These are phyloP conservation scores for Pseudogymnoascus sp. DNA, from an alignment of 2,329 filamentous ascomycete species.

Conservation along the genomic window DNA sequence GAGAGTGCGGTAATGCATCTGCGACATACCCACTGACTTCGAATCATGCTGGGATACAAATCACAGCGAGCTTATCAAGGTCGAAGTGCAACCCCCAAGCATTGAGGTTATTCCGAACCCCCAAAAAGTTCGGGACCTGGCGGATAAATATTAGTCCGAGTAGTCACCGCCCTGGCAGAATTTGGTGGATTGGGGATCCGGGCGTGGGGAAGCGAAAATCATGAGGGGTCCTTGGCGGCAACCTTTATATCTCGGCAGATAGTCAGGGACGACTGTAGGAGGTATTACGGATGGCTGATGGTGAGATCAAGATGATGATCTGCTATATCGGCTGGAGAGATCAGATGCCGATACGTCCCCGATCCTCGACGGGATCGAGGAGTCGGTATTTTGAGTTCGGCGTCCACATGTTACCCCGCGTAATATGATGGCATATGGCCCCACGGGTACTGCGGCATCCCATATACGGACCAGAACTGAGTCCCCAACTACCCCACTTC, in stretches of 20 bases:
- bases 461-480: background rate
- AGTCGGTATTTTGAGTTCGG: background rate
- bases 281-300: background rate
- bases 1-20: constrained; percentile 35
- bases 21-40: constrained; percentile 45
- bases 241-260: background rate
- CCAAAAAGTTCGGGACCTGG: background rate
- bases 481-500: background rate
- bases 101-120: background rate
- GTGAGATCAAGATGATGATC: background rate
- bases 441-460: background rate
- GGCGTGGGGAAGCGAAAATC: background rate
- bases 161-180: background rate
- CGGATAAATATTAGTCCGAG: background rate
- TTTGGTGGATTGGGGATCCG: background rate
- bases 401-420: background rate
- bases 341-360: background rate
- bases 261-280: background rate
- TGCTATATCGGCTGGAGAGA: background rate
- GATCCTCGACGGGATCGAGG: background rate
- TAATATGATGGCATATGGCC: background rate
- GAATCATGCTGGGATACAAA: constrained; percentile 23
- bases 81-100: background rate
- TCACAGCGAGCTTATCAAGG: background rate
- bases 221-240: background rate